Evolutionary conservation across 2,329 filamentous ascomycete genomes (phyloP), one percentile per base, ranked within the genome.

Genomic region (Alternaria gansuensis): DNA sequence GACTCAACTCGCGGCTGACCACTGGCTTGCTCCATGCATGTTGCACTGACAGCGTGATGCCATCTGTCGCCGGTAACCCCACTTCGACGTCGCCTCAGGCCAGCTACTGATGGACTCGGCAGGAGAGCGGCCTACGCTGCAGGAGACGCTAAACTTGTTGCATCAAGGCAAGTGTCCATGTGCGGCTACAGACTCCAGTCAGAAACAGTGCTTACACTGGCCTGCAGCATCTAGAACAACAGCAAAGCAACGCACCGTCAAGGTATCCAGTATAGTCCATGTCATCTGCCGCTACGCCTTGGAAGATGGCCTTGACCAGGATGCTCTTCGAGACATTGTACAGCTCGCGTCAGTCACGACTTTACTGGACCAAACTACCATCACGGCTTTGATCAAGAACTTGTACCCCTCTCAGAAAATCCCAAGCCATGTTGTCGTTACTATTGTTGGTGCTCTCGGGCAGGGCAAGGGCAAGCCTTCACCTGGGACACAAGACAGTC

Each of bases 381-480:
- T 89, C 28, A 87, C 85, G 13, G 85, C 82, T 28, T 80, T 96
- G 48, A 78, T 92, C 67, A 90, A 88, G 63, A 91, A 90, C 60
- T 80, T 96, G 49, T 96, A 94, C 75, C 92, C 92, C 2, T 83
- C 85, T n/a, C 82, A 83, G 37, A 82, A 82, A 40, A 83, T 96
- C n/a, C 74, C 85, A 11, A 81, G 84, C 33, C 81, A 86, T 55
- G 76, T 87, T 39, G 80, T 91, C 49, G 81, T 91, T 48, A 87
- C 85, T 57, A 79, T 93, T 9, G 84, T 95, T 23, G 88, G 88
- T 51, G 87, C 85, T 46, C 82, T 96, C n/a, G 91, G 92, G 3
- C 89, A 92, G 70, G 91, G 90, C 69, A 86, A 87, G 73, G 83
- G 86, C 54, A 96, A 93, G 75, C 89, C 92, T 13, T 87, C 89